Evolutionary conservation across 805 yeast species (phyloP), one percentile per base, ranked within the genome.

Genomic region (Starmera amethionina): DNA sequence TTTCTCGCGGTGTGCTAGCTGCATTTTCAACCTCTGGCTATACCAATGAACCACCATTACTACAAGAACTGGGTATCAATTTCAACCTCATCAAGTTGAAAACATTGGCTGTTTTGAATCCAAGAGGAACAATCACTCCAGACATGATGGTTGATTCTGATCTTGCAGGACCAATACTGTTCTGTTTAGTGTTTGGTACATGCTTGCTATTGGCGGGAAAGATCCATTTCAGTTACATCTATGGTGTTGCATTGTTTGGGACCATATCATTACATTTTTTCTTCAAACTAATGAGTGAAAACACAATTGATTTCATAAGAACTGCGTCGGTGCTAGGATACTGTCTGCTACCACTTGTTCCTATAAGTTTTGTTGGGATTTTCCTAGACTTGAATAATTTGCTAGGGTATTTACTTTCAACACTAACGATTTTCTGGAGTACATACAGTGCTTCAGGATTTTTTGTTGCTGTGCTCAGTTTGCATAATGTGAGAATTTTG

Each of bases 11-110:
- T 1, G 56, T 88, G 36, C 60, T 94, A 5, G 95, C 96, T 4
- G 98, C 97, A 0, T 81, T 93, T 53, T 85, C 96, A 2, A 83
- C 96, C 0, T 70, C 82, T 1, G 98, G 98, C 1, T 93, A 93
- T 55, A 79, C 96, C 0, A 90, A 88, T n/a, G 98, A 93, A 59
- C 89, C 95, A 0, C 88, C 97, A 3, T 66, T 93, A 36, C 65
- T 93, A 39, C 95, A 93, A 57, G 98, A 93, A 56, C 62, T 93
- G 22, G 98, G 97, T 3, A 85, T 93, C 55, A 89, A 93, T 59
- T 93, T 93, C 54, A 72, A 71, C 33, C 97, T 90, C 55, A 90
- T 93, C 48, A 76, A 79, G 51, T 70, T 76, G 30, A 93, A 86
- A 67, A 93, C 97, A 0, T 61, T 77, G 54, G 85, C 90, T 1